Base-by-base conservation (phyloP, 306 rosid genomes). In the Arachis stenosperma region DNA sequence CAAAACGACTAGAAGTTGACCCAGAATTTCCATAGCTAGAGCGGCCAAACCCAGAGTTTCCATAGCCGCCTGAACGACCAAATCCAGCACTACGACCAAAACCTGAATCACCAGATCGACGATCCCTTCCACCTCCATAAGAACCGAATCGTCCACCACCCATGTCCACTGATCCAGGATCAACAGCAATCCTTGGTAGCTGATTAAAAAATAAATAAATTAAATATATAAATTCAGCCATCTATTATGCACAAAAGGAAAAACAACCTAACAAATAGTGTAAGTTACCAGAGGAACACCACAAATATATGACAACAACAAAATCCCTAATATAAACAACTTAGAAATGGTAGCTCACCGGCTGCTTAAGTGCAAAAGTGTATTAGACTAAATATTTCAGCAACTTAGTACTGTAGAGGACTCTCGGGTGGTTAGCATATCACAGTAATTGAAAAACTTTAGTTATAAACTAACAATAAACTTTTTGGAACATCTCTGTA, bases 141-240 rank as follows among this genome's bases (percentile, higher is more conserved):
- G 81, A 71, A 17, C 88, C 75, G 75, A 40, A 88, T 61, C 77
- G 83, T 5, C 96, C 85, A 22, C 89, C 76, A 40, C 95, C 88
- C 81, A 71, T 79, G 65, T 79, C 86, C 51, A 78, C 58, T 33
- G 84, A 82, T 70, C 76, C 81, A 53, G 86, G 73, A 47, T 87
- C 97, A 71, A 78, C 89, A 48, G 92, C 74, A 69, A 94, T 87
- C 47, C 51, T 81, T 3, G 98, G 93, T 40, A 95, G 89, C 99
- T 95, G 90, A 77, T 79, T 71, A 84, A 79, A 60, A 76, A 41
- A 37, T n/a, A n/a, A 76, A 79, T 33, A 66, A 46, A 22, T 63
- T 55, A 39, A 39, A 67, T 8, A 61, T 47, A 54, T 63, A 77
- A 73, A 72, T 74, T 65, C 63, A 70, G 71, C 48, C 8, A 36